Percentiles rank a stretch among this genome's conserved stretches.
phyloP scores from a whole-genome alignment of 148 eudicot species.

The Rhododendron henanense region DNA sequence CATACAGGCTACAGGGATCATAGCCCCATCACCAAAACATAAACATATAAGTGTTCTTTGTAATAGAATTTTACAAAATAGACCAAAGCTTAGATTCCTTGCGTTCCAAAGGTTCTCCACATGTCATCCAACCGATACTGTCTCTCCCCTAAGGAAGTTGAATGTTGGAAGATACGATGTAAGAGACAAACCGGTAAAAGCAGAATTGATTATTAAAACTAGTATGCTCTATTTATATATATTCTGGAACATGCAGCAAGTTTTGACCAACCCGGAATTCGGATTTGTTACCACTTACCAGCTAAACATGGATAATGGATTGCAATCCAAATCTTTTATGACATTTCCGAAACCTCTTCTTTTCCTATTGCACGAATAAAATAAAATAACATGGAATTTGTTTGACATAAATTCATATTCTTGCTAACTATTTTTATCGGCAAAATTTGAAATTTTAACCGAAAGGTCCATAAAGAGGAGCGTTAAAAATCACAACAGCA shows the following conservation, averaged over 20 bases:
- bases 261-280: not conserved
- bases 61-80: not conserved
- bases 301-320: not conserved
- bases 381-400: not conserved
- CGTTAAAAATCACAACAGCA: not conserved
- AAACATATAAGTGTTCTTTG: not conserved
- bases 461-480: not conserved
- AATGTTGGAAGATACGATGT: not conserved
- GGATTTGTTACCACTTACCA: not conserved
- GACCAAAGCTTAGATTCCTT: not conserved
- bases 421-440: not conserved
- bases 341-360: not conserved
- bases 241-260: not conserved
- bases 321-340: not conserved
- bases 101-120: not conserved
- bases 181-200: not conserved
- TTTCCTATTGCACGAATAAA: not conserved
- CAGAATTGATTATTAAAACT: not conserved
- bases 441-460: not conserved
- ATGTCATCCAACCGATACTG: not conserved
- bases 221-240: not conserved
- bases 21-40: not conserved
- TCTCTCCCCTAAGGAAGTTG: not conserved
- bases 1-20: not conserved
- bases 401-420: not conserved